Evolutionary conservation across 805 yeast species (phyloP), one percentile per base, ranked within the genome.

Genomic region (Monosporozyma siamensis): DNA sequence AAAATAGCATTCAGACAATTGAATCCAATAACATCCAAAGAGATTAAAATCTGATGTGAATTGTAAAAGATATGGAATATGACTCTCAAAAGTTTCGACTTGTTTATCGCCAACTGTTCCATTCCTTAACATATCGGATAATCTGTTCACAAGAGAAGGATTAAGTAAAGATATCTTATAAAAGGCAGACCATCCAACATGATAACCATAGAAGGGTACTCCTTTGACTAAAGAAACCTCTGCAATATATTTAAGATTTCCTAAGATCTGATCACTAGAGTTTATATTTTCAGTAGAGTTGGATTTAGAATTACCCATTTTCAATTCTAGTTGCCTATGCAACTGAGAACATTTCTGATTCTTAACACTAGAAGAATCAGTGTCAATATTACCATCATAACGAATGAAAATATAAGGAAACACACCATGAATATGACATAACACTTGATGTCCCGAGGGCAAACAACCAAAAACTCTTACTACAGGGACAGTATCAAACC

Each of bases 131-230:
- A 71, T 39, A 63, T 71, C 72, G 44, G 81, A 66, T 4, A 87
- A 59, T 42, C 84, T 69, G 3, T 74, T 64, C 15, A 69, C 63
- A 50, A 77, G 75, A 4, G 73, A 56, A 0, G 95, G 92, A 46
- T 79, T 77, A 9, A 81, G 54, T 10, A 88, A 55, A 38, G 77
- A 72, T 1, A 92, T 73, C 59, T 87, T 88, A 52, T 83, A 74
- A 53, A 75, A 82, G 1, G 74, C 63, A n/a, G 67, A 52, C 65
- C 77, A 74, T 0, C 87, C 87, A 2, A 75, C 69, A 49, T 77
- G 77, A 58, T 73, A 90, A 0, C 97, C 97, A 58, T 92, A 92
- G 39, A 89, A 81, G 0, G 94, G 90, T 0, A 75, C 68, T 0
- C 82, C 96, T 48, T 78, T 77, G 41, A 94, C 82, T 0, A 85